Percentiles rank a stretch among this genome's conserved stretches.
Evolutionary conservation across 805 yeast genomes (phyloP).

Genomic region (Sugiyamaella floridensis): DNA sequence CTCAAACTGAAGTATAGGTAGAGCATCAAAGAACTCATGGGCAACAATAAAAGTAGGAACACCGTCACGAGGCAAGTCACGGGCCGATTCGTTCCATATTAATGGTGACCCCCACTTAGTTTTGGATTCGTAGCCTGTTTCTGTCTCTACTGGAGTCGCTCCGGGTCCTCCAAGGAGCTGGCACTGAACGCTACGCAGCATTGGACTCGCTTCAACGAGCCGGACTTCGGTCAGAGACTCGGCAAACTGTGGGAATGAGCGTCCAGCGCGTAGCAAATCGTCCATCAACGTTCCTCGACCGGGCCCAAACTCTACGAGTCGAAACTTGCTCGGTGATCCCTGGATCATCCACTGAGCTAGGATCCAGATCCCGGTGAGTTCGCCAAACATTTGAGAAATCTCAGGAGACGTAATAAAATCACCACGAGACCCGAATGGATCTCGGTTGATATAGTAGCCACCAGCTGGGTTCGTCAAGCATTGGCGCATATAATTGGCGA

Average conservation of each 20-base stretch:
- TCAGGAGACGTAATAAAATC: constrained; percentile 86
- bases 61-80: constrained; percentile 29
- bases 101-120: constrained; percentile 49
- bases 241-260: constrained; percentile 31
- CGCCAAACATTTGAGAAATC: constrained; percentile 82
- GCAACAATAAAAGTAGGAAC: constrained; percentile 61
- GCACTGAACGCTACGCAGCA: constrained; percentile 53
- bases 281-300: constrained; percentile 75
- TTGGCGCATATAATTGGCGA: constrained; percentile 71
- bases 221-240: constrained; percentile 34
- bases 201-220: constrained; percentile 66
- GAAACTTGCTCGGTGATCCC: constrained; percentile 41
- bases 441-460: constrained; percentile 73
- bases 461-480: constrained; percentile 69
- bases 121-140: constrained; percentile 32
- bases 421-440: constrained; percentile 63
- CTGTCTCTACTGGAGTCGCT: constrained; percentile 19
- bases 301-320: constrained; percentile 75
- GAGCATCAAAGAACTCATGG: constrained; percentile 83
- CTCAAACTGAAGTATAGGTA: constrained; percentile 67
- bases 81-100: constrained; percentile 29
- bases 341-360: constrained; percentile 49
- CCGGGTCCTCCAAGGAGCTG: constrained; percentile 37
- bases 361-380: constrained; percentile 69
- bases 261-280: constrained; percentile 44